A percentile compares a stretch with the other conserved stretches of the same genome.
phyloP scores from a whole-genome alignment of 2,329 filamentous ascomycete genomes.

The Epichloe festucae region DNA sequence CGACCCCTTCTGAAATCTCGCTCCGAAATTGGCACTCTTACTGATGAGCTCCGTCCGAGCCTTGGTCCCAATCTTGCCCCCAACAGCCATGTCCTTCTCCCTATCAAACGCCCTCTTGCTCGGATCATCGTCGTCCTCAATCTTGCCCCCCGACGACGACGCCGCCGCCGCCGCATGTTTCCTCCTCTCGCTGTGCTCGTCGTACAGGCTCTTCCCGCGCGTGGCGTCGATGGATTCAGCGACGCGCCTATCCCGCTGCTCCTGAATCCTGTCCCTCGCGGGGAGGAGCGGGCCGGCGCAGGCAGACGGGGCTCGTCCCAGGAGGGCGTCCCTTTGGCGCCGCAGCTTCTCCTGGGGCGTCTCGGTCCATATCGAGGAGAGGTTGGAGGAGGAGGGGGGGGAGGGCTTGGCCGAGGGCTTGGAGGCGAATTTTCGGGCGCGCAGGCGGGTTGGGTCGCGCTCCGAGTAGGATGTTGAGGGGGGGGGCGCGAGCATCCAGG shows the following conservation, averaged over 20 bases:
- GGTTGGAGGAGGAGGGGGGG: conserved; percentile 9
- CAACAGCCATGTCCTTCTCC: conserved; percentile 84
- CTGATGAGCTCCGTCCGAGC: conserved; percentile 69
- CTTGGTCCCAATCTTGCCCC: conserved; percentile 55
- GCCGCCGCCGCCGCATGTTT: conserved; percentile 17
- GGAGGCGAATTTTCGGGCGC: conserved; percentile 71
- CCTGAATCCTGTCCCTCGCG: conserved; percentile 36
- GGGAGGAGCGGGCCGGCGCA: conserved; percentile 26
- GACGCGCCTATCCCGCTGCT: conserved; percentile 36
- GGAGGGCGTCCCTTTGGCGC: conserved; percentile 66
- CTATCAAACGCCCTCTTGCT: conserved; percentile 79
- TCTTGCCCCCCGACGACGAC: conserved; percentile 32
- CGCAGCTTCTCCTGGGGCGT: conserved; percentile 79
- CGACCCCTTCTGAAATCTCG: conserved; percentile 67
- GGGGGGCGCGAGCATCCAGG: conserved; percentile 67
- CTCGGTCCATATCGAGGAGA: conserved; percentile 76
- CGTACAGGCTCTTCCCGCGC: conserved; percentile 45
- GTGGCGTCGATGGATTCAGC: conserved; percentile 38
- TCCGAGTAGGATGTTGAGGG: conserved; percentile 39
- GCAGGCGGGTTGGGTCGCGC: conserved; percentile 73
- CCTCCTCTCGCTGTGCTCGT: conserved; percentile 35
- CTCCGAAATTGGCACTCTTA: conserved; percentile 69
- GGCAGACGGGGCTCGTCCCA: conserved; percentile 49
- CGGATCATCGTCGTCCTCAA: conserved; percentile 71
- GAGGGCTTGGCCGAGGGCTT: conserved; percentile 24